Evolutionary conservation across 306 rosid species (phyloP).

Genomic region (Rosa rugosa): DNA sequence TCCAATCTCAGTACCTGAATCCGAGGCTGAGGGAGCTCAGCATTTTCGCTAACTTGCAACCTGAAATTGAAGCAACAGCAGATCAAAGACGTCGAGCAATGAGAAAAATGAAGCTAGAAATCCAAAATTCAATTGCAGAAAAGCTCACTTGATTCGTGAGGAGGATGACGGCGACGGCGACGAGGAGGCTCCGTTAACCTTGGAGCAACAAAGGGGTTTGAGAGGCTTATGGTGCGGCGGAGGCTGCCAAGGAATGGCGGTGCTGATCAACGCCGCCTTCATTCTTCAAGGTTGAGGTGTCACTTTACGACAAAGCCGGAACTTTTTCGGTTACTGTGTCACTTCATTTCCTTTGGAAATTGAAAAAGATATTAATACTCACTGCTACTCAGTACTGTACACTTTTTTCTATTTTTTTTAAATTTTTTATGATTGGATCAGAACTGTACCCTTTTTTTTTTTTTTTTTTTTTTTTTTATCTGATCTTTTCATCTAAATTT

Average conservation of each 20-base stretch:
- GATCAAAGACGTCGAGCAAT: conserved; percentile 11
- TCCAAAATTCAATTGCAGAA: background rate
- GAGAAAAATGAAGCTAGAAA: background rate
- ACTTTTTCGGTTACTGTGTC: background rate
- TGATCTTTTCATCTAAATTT: too few relatives aligned
- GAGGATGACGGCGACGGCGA: background rate
- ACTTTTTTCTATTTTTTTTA: too few relatives aligned
- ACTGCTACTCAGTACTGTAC: too few relatives aligned
- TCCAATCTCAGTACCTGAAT: background rate
- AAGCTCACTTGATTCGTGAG: conserved; percentile 33
- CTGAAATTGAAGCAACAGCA: conserved; percentile 30
- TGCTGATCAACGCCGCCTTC: background rate
- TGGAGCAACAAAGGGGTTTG: conserved; percentile 22
- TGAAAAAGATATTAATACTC: too few relatives aligned
- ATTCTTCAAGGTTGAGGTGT: background rate
- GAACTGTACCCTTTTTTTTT: too few relatives aligned
- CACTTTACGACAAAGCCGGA: background rate
- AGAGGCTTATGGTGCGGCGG: background rate
- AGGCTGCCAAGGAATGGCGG: background rate
- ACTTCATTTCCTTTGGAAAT: background rate
- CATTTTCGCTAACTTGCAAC: conserved; percentile 40
- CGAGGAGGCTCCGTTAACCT: conserved; percentile 38
- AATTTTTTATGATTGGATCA: too few relatives aligned
- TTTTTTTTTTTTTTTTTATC: too few relatives aligned
- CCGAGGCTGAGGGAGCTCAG: conserved; percentile 34